Evolutionary conservation across 805 yeast genomes (phyloP), one percentile per base, ranked within the genome.

Genomic region (Nakazawaea wickerhamii): DNA sequence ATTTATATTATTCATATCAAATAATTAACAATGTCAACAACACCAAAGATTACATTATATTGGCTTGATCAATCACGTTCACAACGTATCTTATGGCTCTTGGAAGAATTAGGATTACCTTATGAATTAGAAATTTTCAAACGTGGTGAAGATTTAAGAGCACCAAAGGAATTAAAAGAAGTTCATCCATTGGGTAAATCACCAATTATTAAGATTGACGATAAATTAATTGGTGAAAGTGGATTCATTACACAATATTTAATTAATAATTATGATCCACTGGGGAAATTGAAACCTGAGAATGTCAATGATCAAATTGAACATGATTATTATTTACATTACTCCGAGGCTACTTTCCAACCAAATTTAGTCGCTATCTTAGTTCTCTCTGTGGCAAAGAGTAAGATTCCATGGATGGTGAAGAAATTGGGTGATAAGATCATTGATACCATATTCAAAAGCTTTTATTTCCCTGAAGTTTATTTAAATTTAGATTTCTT

Each of bases 171-270:
- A 28, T 57, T 81, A 30, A 65, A 65, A 45, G 63, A 71, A 30
- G 61, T 79, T 9, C 84, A 78, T 52, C 82, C 84, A 8, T 58
- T 76, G 18, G 89, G 88, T 0, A 79, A 77, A 52, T 63, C 79
- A 1, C 91, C 91, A 1, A 57, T 81, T 1, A 48, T 84, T 34
- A 81, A 75, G 48, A 55, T 69, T 28, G 64, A 65, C 34, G 70
- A 64, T 21, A 48, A 49, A 18, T 49, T 50, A 2, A 48, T 79
- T 34, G 78, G 77, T 9, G 91, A 83, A 58, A 71, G 81, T 13
- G 89, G 84, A 3, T 65, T 67, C 36, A 80, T 83, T 33, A 56
- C 76, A 37, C 72, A 71, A 41, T 76, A 76, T 51, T 52, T 83
- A 22, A 58, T 79, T 38, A 53, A 56, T 18, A 60, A 75, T 46